Evolutionary conservation across 2,329 filamentous ascomycete genomes (phyloP).

Genomic region (Zymoseptoria crescenta): DNA sequence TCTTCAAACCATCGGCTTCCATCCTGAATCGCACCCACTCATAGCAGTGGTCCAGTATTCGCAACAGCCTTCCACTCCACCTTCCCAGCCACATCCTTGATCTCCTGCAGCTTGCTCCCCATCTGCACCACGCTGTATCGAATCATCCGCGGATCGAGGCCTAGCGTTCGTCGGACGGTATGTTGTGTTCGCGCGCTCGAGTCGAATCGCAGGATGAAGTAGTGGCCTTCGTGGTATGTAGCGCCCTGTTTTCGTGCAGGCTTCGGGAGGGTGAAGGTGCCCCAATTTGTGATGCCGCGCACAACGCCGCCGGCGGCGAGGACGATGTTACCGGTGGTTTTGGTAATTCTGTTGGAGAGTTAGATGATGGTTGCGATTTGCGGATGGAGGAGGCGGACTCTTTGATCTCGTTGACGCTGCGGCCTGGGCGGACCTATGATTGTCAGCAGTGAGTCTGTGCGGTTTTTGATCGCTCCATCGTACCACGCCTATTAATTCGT

Average conservation of each 20-base stretch:
- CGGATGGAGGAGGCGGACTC: conserved; percentile 56
- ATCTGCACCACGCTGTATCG: conserved; percentile 81
- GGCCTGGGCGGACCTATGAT: conserved; percentile 74
- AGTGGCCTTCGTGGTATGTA: conserved; percentile 77
- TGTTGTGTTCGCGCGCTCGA: conserved; percentile 64
- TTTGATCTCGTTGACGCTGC: conserved; percentile 79
- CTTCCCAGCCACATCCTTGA: conserved; percentile 48
- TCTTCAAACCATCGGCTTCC: neutral
- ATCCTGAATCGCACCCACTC: neutral
- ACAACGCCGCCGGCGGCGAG: conserved; percentile 80
- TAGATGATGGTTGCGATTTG: conserved; percentile 3
- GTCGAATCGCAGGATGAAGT: conserved; percentile 98
- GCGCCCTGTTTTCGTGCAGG: conserved; percentile 73
- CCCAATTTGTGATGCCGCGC: conserved; percentile 92
- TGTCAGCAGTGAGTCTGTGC: conserved; percentile 9
- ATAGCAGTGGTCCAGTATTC: neutral
- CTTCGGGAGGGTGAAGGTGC: conserved; percentile 77
- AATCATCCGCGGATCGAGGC: conserved; percentile 84
- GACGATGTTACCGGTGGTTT: conserved; percentile 73
- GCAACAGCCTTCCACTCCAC: conserved; percentile 40
- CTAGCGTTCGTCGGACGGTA: conserved; percentile 64
- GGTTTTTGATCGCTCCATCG: conserved; percentile 25
- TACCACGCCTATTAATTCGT: conserved; percentile 95
- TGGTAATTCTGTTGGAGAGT: conserved; percentile 62
- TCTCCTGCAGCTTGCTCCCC: conserved; percentile 57